Percentiles rank a stretch among this genome's conserved stretches.
phyloP scores from a whole-genome alignment of 2,329 filamentous ascomycete species.

The Colletotrichum orchidophilum region DNA sequence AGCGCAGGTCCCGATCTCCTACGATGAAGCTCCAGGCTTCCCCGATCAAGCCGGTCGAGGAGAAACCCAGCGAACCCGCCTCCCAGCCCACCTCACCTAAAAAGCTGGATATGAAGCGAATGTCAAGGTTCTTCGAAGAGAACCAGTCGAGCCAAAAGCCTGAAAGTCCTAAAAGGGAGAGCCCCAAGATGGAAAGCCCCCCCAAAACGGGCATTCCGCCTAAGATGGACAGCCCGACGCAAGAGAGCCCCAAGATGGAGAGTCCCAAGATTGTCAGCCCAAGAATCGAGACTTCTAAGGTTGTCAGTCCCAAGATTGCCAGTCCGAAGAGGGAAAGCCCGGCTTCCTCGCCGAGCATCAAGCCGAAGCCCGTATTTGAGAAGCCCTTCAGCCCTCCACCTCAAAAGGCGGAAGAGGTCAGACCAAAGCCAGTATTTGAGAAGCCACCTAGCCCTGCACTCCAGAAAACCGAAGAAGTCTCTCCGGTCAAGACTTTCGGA shows the following conservation, averaged over 20 bases:
- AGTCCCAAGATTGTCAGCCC: not conserved
- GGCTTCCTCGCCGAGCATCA: slow-evolving; percentile 18
- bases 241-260: slow-evolving; percentile 4
- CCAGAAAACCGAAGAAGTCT: slow-evolving; percentile 36
- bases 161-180: slow-evolving; percentile 22
- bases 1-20: slow-evolving; percentile 28
- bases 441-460: slow-evolving; percentile 2
- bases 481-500: slow-evolving; percentile 48
- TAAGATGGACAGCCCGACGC: slow-evolving; percentile 1
- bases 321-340: not conserved
- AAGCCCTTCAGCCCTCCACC: slow-evolving; percentile 20
- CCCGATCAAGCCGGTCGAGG: slow-evolving; percentile 27
- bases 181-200: slow-evolving; percentile 21
- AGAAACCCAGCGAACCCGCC: slow-evolving; percentile 43
- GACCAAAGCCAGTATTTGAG: not conserved
- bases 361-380: slow-evolving; percentile 29
- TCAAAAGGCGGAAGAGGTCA: slow-evolving; percentile 36
- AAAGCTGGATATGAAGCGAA: slow-evolving; percentile 67
- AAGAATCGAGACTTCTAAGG: not conserved
- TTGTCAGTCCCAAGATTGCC: slow-evolving; percentile 35
- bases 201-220: slow-evolving; percentile 27
- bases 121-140: slow-evolving; percentile 67
- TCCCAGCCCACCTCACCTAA: slow-evolving; percentile 61
- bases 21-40: slow-evolving; percentile 31
- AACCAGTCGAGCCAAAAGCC: slow-evolving; percentile 39